Conservation (phyloP, 2,329 filamentous ascomycete species). For the Leptographium wingfieldii region DNA sequence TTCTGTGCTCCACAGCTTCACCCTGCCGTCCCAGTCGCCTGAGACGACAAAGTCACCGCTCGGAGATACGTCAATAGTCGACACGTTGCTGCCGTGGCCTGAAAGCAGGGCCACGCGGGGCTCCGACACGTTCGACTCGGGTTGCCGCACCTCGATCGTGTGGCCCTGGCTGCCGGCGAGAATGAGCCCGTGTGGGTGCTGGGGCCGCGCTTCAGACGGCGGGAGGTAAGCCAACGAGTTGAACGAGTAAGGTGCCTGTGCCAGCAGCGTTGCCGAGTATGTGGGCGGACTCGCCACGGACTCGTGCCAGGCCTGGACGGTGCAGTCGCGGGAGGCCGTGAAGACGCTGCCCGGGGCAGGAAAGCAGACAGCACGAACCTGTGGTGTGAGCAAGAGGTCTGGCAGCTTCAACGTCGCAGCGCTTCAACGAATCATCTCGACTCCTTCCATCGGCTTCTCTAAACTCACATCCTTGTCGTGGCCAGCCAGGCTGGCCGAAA, state of each 20-base stretch:
- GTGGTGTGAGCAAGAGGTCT: constrained; percentile 1
- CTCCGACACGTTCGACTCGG: constrained; percentile 51
- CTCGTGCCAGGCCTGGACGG: constrained; percentile 75
- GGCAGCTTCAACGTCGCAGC: neutral
- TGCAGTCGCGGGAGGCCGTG: constrained; percentile 84
- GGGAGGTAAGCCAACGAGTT: constrained; percentile 72
- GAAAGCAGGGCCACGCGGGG: constrained; percentile 77
- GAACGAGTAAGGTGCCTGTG: constrained; percentile 73
- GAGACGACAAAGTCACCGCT: constrained; percentile 68
- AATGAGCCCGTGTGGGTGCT: constrained; percentile 66
- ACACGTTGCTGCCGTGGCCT: constrained; percentile 80
- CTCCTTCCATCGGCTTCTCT: neutral
- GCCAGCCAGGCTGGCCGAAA: constrained; percentile 78
- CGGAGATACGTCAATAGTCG: constrained; percentile 66
- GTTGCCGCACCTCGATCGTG: constrained; percentile 79
- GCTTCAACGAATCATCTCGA: neutral
- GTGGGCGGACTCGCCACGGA: constrained; percentile 43
- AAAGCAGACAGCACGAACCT: constrained; percentile 83
- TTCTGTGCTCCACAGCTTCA: constrained; percentile 72
- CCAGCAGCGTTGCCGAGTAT: constrained; percentile 68
- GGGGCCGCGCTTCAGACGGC: constrained; percentile 36
- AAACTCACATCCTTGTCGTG: constrained; percentile 82
- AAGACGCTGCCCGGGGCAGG: constrained; percentile 56
- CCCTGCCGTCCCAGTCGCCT: constrained; percentile 86
- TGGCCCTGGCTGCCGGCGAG: constrained; percentile 84